phyloP scores from a whole-genome alignment of 805 yeast species.

The Phaffomyces opuntiae region DNA sequence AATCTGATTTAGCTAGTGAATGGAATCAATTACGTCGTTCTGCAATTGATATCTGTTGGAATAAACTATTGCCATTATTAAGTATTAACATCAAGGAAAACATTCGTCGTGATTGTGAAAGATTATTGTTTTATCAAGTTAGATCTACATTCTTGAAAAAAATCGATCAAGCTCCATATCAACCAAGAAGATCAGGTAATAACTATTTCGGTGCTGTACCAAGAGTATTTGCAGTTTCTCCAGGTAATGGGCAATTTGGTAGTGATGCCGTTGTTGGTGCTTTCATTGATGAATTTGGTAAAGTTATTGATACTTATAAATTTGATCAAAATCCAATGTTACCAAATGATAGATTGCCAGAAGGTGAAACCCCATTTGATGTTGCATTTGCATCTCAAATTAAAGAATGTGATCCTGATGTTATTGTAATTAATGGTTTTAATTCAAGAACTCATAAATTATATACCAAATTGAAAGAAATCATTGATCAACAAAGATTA shows the following conservation, averaged over 20 bases:
- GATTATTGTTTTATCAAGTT: constrained; percentile 58
- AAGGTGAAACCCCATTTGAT: constrained; percentile 55
- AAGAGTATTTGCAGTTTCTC: constrained; percentile 70
- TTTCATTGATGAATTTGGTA: constrained; percentile 72
- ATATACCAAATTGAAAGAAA: constrained; percentile 45
- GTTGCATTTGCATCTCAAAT: constrained; percentile 55
- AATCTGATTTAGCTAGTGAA: constrained; percentile 62
- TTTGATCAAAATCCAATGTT: constrained; percentile 64
- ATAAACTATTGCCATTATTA: constrained; percentile 58
- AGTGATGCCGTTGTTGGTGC: constrained; percentile 84
- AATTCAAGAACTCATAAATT: constrained; percentile 65
- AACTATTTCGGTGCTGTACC: constrained; percentile 73
- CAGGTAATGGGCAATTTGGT: constrained; percentile 78
- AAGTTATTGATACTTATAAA: constrained; percentile 67
- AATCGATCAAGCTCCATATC: constrained; percentile 89
- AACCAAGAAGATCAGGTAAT: constrained; percentile 57
- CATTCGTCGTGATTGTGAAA: constrained; percentile 68
- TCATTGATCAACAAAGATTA: constrained; percentile 50
- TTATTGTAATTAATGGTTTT: constrained; percentile 83
- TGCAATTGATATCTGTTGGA: constrained; percentile 61
- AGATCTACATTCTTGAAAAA: constrained; percentile 63
- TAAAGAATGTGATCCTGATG: constrained; percentile 72
- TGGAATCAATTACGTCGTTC: constrained; percentile 78
- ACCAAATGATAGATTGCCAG: constrained; percentile 32
- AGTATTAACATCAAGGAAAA: constrained; percentile 77